phyloP scores from a whole-genome alignment of 2,329 filamentous ascomycete genomes.

The Diaporthe sp. region DNA sequence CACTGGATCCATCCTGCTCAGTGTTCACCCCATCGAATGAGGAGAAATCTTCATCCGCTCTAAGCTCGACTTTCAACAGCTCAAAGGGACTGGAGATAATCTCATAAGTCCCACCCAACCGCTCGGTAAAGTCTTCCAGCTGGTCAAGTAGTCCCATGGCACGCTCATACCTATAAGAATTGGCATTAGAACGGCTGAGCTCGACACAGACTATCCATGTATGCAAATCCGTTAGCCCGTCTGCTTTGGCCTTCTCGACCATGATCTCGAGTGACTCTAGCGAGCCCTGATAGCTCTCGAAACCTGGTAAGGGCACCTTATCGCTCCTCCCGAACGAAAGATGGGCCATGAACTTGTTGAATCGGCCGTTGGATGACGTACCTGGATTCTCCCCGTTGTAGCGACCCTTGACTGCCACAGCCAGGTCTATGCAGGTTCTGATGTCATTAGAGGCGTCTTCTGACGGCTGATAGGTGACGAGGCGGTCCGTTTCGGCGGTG shows the following conservation, averaged over 20 bases:
- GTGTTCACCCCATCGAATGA: not conserved
- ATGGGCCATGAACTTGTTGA: not conserved
- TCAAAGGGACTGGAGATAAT: not conserved
- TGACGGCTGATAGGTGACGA: not conserved
- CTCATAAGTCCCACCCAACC: not conserved
- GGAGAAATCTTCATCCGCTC: not conserved
- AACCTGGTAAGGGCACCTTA: fast-evolving
- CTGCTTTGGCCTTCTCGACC: not conserved
- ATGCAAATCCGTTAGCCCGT: not conserved
- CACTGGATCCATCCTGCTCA: not conserved
- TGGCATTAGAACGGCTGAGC: not conserved
- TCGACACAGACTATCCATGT: not conserved
- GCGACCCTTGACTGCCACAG: not conserved
- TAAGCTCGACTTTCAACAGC: not conserved
- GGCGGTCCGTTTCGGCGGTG: not conserved
- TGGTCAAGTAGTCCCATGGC: not conserved
- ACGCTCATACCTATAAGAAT: not conserved
- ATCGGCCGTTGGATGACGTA: not conserved
- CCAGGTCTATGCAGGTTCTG: not conserved
- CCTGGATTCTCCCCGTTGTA: not conserved
- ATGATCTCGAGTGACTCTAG: not conserved
- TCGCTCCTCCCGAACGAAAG: not conserved
- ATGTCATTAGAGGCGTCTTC: not conserved
- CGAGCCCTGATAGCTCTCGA: not conserved
- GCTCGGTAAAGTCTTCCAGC: too few relatives aligned